Base-by-base conservation (phyloP, 192 early-diverging fungal species). In the Podila minutissima region DNA sequence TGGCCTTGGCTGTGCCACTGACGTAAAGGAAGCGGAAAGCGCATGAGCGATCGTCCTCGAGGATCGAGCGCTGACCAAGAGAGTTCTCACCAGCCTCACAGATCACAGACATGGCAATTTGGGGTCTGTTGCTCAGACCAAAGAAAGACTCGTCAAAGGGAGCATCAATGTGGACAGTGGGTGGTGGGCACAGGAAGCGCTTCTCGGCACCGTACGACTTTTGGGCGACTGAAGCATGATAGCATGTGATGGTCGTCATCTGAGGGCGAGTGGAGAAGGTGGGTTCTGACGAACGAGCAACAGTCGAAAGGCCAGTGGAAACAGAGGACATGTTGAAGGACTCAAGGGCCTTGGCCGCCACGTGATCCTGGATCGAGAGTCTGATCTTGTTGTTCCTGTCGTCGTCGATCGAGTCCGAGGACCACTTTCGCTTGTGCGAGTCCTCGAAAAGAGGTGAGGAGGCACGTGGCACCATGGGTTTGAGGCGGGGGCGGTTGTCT, bases 131-230 rank as follows among this genome's bases (percentile, higher is more conserved):
- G 33, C 88, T 78, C 29, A 86, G 69, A 5, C 79, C 75, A 29
- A 70, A 79, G 58, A 72, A 69, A 11, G 74, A 78, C 31, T 66
- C 86, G 48, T 71, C 68, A 22, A 75, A 69, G n/a, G 85, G 74
- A 15, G 72, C 69, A 26, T 89, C 74, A 68, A 94, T 83, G 53
- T 86, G 83, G 17, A 95, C 89, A 13, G 92, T 88, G 5, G 94
- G 94, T 26, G 94, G 93, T 51, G 94, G 92, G 69, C 92, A 93
- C 62, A 93, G 70, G 69, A 93, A 94, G 5, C 96, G 89, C 77
- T 97, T 98, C 76, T 98, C 96, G 69, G 89, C 88, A 15, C 95
- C 96, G 86, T 98, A 98, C 13, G 94, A 96, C 85, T 98, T 98
- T 86, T 98, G 96, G 7, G 93, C 95, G 10, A 96, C 95, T 0